Base-by-base conservation (phyloP, 176 grass and related monocot genomes). In the Canna indica region DNA sequence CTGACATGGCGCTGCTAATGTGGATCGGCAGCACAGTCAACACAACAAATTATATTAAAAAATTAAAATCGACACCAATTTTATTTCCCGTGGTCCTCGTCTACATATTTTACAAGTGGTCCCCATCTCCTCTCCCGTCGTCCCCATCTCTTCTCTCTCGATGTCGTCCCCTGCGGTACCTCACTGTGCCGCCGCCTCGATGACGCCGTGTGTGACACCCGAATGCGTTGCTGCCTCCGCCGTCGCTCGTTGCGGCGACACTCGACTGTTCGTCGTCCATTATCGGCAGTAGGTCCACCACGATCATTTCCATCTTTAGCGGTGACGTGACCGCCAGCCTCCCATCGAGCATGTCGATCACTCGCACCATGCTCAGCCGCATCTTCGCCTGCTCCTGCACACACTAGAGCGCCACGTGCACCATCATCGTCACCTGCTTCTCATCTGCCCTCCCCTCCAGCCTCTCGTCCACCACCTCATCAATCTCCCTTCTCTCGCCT, bases 401-500 rank as follows among this genome's bases (percentile, higher is more conserved):
- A 27, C 73, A 76, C 73, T 59, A 76, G 17, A 76, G 39, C 16
- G 39, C 73, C 60, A 76, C 73, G 59, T 64, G 18, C 2, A 64
- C 73, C 29, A 76, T 34, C 12, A 28, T 36, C 73, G 41, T 52
- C 60, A 66, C 59, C 59, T 76, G 73, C 60, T 66, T 66, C 73
- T 35, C 30, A 20, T 66, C 73, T 60, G 60, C 73, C 29, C 11
- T 24, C 12, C 26, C 4, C 14, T 24, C 28, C 11, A 91, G 59
- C 73, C 80, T 66, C 58, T 52, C 5, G 74, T 89, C 90, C 25
- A 93, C 38, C 36, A 81, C 41, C 70, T 89, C 77, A 77, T 79
- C 35, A 79, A 36, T 16, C 70, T 38, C 35, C 82, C 83, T 13
- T 83, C 75, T 61, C 64, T 73, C n/a, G 36, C 74, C 77, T 24